Percentiles rank a stretch among this genome's conserved stretches.
Evolutionary conservation across 352 stramenopile genomes (phyloP).

Genomic region (Globisporangium nunn): DNA sequence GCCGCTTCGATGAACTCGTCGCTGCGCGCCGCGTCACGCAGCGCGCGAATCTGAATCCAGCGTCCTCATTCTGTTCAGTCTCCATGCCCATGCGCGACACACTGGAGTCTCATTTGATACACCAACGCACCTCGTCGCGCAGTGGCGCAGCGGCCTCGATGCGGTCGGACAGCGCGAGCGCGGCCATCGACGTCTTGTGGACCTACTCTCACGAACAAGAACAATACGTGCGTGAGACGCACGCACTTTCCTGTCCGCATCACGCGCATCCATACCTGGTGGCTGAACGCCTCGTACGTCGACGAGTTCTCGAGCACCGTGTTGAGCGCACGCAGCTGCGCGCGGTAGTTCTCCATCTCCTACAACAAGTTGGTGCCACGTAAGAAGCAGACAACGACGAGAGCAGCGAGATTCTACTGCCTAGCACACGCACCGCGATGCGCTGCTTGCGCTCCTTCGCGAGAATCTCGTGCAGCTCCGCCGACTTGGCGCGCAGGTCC

Average conservation of each 20-base stretch:
- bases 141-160: constrained; percentile 71
- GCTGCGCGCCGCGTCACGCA: constrained; percentile 61
- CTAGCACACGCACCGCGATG: constrained; percentile 17
- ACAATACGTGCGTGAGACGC: neutral
- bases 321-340: constrained; percentile 58
- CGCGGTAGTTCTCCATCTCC: constrained; percentile 61
- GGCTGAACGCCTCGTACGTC: constrained; percentile 80
- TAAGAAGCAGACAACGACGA: no score
- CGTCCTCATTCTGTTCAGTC: neutral
- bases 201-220: constrained; percentile 14
- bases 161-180: constrained; percentile 67
- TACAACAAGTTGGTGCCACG: constrained; percentile 1
- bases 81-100: no score
- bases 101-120: no score
- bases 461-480: constrained; percentile 52
- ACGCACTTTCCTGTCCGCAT: no score
- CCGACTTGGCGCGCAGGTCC: constrained; percentile 39
- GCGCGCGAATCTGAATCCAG: constrained; percentile 38
- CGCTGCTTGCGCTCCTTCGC: constrained; percentile 57
- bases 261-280: constrained; percentile 22
- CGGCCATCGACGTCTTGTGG: constrained; percentile 78
- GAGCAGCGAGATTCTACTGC: neutral
- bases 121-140: constrained; percentile 36
- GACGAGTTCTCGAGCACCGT: constrained; percentile 63
- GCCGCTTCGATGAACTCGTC: constrained; percentile 69